Percentiles rank a stretch among this genome's conserved stretches.
phyloP scores from a whole-genome alignment of 2,329 filamentous ascomycete genomes.

The Tolypocladium endophyticum region DNA sequence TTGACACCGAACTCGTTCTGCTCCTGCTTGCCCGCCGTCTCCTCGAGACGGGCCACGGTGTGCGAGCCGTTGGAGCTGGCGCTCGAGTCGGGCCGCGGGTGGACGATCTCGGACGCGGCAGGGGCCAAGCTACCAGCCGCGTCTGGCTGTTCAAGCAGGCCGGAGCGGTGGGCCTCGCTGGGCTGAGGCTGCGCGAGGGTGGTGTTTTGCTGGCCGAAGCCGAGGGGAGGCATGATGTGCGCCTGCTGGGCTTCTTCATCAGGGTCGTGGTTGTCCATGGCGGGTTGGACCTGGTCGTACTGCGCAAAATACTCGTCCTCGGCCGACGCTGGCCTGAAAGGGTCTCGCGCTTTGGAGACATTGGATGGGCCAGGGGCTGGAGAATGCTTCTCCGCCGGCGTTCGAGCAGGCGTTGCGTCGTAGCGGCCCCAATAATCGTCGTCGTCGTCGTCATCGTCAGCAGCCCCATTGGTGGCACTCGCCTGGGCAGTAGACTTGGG shows the following conservation, averaged over 20 bases:
- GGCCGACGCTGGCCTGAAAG: slow-evolving; percentile 17
- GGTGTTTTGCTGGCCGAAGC: slow-evolving; percentile 16
- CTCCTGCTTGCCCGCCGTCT: slow-evolving; percentile 43
- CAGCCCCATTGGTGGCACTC: slow-evolving; percentile 7
- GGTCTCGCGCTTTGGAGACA: slow-evolving; percentile 5
- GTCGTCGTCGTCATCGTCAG: slow-evolving; percentile 51
- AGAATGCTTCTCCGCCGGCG: slow-evolving; percentile 51
- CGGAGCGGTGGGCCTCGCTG: background rate
- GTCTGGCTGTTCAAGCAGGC: background rate
- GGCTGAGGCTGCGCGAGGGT: slow-evolving; percentile 11
- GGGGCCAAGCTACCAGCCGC: background rate
- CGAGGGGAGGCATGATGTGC: slow-evolving; percentile 23
- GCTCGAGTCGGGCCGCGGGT: slow-evolving; percentile 50
- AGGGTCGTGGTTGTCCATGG: slow-evolving; percentile 73
- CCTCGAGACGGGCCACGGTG: slow-evolving; percentile 52
- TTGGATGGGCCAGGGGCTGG: slow-evolving; percentile 41
- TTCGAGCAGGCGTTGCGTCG: slow-evolving; percentile 57
- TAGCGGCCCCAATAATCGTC: slow-evolving; percentile 76
- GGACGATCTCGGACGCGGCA: slow-evolving; percentile 30
- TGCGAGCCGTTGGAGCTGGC: slow-evolving; percentile 44
- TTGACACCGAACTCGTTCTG: slow-evolving; percentile 64
- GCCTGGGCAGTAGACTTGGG: slow-evolving; percentile 7
- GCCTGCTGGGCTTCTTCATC: slow-evolving; percentile 45
- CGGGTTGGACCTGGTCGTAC: slow-evolving; percentile 69
- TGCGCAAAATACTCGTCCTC: slow-evolving; percentile 68